Conservation (phyloP, 2,329 filamentous ascomycete genomes). For the Diplodia sapinea region DNA sequence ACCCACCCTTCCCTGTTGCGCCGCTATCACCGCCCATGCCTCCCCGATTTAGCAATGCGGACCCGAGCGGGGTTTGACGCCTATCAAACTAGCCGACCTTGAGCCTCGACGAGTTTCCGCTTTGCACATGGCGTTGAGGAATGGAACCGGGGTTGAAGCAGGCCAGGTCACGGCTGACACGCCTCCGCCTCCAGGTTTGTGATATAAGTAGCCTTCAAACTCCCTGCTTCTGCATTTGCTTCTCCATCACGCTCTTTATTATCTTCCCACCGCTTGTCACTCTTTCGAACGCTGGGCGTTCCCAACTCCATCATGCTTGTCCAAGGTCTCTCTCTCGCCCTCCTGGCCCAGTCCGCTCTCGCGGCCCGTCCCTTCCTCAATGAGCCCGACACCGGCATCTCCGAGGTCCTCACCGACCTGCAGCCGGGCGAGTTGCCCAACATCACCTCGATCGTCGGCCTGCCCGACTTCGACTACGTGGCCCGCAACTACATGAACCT, state of each 20-base stretch:
- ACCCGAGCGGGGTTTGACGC: slow-evolving; percentile 2
- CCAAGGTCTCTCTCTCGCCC: slow-evolving; percentile 20
- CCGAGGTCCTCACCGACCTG: slow-evolving; percentile 37
- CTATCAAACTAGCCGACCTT: slow-evolving; percentile 16
- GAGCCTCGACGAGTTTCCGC: not conserved
- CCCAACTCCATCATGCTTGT: slow-evolving; percentile 2
- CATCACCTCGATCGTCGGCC: slow-evolving; percentile 54
- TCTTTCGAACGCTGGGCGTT: slow-evolving; percentile 26
- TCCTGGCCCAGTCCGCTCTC: slow-evolving; percentile 38
- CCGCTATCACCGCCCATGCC: not conserved
- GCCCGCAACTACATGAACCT: slow-evolving; percentile 57
- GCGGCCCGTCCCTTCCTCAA: slow-evolving; percentile 45
- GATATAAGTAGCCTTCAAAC: slow-evolving; percentile 10
- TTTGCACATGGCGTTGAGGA: not conserved
- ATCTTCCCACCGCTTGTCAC: slow-evolving; percentile 3
- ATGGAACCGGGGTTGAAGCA: not conserved
- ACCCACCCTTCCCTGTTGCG: not conserved
- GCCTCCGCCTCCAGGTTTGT: not conserved
- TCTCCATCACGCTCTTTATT: not conserved
- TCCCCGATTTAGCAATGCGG: slow-evolving; percentile 10
- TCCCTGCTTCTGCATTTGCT: slow-evolving; percentile 1
- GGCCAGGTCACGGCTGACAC: not conserved
- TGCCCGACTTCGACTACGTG: slow-evolving; percentile 62
- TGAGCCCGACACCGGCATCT: slow-evolving; percentile 47
- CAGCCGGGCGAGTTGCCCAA: slow-evolving; percentile 50